phyloP scores from a whole-genome alignment of 2,329 filamentous ascomycete genomes.

The Cercospora nicotianae region DNA sequence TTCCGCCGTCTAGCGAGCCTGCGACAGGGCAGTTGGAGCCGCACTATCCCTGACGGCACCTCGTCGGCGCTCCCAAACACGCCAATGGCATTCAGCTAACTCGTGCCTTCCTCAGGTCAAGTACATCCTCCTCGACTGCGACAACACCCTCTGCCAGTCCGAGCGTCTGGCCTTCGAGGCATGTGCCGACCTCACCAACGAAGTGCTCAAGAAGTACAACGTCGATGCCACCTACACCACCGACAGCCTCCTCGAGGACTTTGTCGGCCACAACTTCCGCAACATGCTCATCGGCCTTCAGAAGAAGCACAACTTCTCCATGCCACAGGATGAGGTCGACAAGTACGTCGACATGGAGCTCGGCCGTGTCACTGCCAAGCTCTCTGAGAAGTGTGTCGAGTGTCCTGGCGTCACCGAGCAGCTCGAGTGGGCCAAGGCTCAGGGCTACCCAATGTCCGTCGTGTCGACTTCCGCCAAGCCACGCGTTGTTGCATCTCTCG shows the following conservation, averaged over 20 bases:
- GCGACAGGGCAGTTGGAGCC: neutral
- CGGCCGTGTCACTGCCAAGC: slow-evolving; percentile 78
- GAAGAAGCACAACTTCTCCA: slow-evolving; percentile 70
- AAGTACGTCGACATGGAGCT: slow-evolving; percentile 75
- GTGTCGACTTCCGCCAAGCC: slow-evolving; percentile 79
- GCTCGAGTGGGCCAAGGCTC: slow-evolving; percentile 59
- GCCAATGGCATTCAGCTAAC: slow-evolving; percentile 8
- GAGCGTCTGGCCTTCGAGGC: slow-evolving; percentile 90
- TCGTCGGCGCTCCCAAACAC: neutral
- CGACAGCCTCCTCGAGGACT: slow-evolving; percentile 75
- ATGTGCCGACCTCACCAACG: slow-evolving; percentile 84
- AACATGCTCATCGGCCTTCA: slow-evolving; percentile 81
- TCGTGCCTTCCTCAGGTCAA: slow-evolving; percentile 40
- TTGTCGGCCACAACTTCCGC: slow-evolving; percentile 92
- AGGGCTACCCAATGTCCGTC: slow-evolving; percentile 69
- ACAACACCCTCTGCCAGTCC: slow-evolving; percentile 92
- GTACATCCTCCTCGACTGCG: slow-evolving; percentile 57
- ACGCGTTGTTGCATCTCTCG: slow-evolving; percentile 73
- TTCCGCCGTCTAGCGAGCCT: neutral
- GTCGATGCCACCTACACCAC: slow-evolving; percentile 72
- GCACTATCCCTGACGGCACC: neutral
- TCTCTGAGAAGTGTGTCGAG: slow-evolving; percentile 47
- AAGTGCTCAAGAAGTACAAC: slow-evolving; percentile 69
- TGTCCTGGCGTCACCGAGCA: slow-evolving; percentile 59
- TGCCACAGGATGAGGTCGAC: slow-evolving; percentile 68